A percentile compares a stretch with the other conserved stretches of the same genome.
phyloP scores from a whole-genome alignment of 345 rosid genomes.

The Hibiscus trionum region DNA sequence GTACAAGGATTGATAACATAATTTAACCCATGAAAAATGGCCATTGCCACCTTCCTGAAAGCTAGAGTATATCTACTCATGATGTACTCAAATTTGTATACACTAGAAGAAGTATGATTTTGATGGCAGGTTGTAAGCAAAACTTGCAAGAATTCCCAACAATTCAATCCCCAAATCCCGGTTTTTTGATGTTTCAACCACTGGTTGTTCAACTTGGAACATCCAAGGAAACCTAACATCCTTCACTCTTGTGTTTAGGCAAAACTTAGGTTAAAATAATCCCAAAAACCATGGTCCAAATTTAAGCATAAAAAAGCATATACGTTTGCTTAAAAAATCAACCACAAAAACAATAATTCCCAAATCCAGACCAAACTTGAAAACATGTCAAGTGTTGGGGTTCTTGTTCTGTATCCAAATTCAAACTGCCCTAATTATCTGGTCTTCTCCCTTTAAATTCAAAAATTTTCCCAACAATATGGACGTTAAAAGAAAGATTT shows the following conservation, averaged over 20 bases:
- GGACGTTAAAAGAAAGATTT: slow-evolving; percentile 7
- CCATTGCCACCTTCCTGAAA: not conserved
- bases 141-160: slow-evolving; percentile 10
- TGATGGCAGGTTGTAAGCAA: not conserved
- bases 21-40: too few species aligned
- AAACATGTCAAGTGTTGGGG: not conserved
- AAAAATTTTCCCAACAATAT: slow-evolving; percentile 6
- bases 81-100: not conserved
- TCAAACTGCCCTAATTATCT: not conserved
- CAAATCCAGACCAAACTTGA: not conserved
- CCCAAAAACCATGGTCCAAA: not conserved
- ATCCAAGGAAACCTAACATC: slow-evolving; percentile 13
- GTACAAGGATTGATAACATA: too few species aligned
- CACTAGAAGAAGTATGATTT: not conserved
- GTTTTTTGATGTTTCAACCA: slow-evolving; percentile 18
- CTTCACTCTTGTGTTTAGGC: not conserved
- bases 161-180: not conserved
- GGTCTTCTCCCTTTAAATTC: slow-evolving; percentile 12
- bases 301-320: not conserved
- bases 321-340: not conserved
- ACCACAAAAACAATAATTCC: not conserved
- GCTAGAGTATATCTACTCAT: not conserved
- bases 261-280: not conserved
- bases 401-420: not conserved
- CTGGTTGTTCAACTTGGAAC: slow-evolving; percentile 29